Evolutionary conservation across 2,329 filamentous ascomycete genomes (phyloP).

Genomic region (Triangularia setosa): DNA sequence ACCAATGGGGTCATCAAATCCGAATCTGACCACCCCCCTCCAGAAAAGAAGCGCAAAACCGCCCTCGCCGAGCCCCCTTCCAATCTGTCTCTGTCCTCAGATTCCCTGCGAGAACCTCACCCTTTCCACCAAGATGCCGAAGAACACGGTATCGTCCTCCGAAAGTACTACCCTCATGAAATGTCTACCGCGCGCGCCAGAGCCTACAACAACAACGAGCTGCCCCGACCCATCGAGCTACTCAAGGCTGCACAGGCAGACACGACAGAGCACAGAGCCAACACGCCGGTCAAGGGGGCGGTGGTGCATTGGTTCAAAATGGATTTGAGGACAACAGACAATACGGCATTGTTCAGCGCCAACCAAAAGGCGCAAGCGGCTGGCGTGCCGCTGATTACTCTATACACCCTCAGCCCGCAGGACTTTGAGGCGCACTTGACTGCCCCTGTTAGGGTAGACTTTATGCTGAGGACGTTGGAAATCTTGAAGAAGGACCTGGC

Average conservation of each 20-base stretch:
- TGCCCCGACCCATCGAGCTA: constrained; percentile 69
- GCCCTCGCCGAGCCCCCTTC: background rate
- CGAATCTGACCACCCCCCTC: background rate
- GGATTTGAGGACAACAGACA: constrained; percentile 72
- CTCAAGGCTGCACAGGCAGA: constrained; percentile 58
- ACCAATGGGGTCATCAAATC: background rate
- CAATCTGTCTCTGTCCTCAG: constrained; percentile 24
- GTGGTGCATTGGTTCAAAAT: constrained; percentile 91
- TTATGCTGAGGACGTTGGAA: constrained; percentile 68
- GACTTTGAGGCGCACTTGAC: constrained; percentile 80
- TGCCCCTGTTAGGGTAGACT: constrained; percentile 71
- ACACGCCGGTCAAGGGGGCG: constrained; percentile 52
- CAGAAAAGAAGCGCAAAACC: constrained; percentile 28
- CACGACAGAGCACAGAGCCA: constrained; percentile 52
- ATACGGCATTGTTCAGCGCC: constrained; percentile 65
- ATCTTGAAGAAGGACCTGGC: constrained; percentile 63
- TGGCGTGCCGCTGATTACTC: constrained; percentile 62
- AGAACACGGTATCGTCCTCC: constrained; percentile 60
- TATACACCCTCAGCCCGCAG: constrained; percentile 79
- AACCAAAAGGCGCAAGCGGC: constrained; percentile 43
- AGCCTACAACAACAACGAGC: constrained; percentile 66
- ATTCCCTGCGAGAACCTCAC: constrained; percentile 43
- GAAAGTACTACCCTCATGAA: constrained; percentile 78
- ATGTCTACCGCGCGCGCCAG: constrained; percentile 77
- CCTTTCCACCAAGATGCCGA: constrained; percentile 44